Base-by-base conservation (phyloP, 2,329 filamentous ascomycete genomes). In the Apiospora rasikravindrae region DNA sequence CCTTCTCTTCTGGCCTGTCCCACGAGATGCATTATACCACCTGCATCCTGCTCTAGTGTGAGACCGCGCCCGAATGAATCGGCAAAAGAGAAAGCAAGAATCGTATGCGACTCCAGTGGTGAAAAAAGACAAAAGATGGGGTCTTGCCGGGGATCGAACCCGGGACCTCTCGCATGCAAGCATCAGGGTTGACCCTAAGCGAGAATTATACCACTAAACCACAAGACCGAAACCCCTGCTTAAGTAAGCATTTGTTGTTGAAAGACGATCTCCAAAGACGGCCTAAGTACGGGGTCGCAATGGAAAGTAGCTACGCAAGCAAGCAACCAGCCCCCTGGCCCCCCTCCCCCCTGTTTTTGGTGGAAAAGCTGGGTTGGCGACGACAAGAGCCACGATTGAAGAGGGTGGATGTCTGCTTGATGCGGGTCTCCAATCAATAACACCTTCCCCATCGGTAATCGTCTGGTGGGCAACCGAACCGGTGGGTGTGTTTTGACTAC, bases 201-300 rank as follows among this genome's bases (percentile, higher is more conserved):
- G 57, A 64, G 57, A 64, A 64, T 64, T 64, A 64, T 64, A 64
- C 57, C 57, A 64, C 57, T 64, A 64, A 64, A 64, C 57, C 57
- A 64, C 57, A 64, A 64, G 57, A 64, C 57, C 57, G 57, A 40
- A 40, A 64, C 29, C 33, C 29, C 33, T n/a, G 57, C 57, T 57
- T 57, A 57, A 22, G 51, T 57, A 57, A 57, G 26, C 51, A 57
- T 33, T 22, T 64, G 57, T 40, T 64, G 22, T 64, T 64, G 57
- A 64, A 64, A n/a, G 51, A 19, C 6, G 0, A 33, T 7, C 6
- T 0, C 7, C 14, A 33, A 57, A 19, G 2, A 22, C 6, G 26
- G 26, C 7, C 5, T 57, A 57, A 33, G 14, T 33, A 33, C 1
- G 16, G 7, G 26, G 51, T 57, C 29, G 14, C 19, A 2, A n/a